phyloP scores from a whole-genome alignment of 768 basidiomycete genomes.

The Cubamyces sp. region DNA sequence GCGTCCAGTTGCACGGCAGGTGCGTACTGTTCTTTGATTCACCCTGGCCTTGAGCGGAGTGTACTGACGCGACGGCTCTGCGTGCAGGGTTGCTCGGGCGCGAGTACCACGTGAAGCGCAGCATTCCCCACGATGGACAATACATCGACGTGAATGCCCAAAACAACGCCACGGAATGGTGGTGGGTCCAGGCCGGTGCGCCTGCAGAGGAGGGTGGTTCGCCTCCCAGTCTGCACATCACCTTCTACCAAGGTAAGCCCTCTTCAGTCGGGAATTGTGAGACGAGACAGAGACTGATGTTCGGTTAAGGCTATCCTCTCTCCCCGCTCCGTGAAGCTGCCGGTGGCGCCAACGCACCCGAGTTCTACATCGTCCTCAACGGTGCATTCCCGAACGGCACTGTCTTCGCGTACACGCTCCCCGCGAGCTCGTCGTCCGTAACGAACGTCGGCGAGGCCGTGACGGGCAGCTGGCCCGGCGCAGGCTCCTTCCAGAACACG shows the following conservation, averaged over 20 bases:
- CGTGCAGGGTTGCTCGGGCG: neutral
- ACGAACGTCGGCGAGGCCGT: conserved; percentile 20
- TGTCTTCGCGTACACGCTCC: conserved; percentile 23
- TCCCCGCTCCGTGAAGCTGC: neutral
- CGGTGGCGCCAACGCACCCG: conserved; percentile 4
- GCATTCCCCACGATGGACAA: conserved; percentile 28
- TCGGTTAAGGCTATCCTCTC: conserved; percentile 13
- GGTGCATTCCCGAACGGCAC: conserved; percentile 30
- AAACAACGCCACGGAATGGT: conserved; percentile 32
- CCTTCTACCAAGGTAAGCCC: conserved; percentile 30
- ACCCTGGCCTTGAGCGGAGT: too few relatives aligned
- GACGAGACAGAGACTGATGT: neutral
- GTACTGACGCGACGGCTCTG: too few relatives aligned
- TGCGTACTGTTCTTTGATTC: neutral
- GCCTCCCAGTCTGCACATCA: conserved; percentile 29
- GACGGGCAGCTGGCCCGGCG: conserved; percentile 27
- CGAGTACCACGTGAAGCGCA: neutral
- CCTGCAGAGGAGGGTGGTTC: conserved; percentile 16
- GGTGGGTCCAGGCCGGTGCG: conserved; percentile 30
- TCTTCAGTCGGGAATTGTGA: too few relatives aligned
- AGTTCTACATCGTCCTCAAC: conserved; percentile 28
- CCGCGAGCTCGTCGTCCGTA: conserved; percentile 24
- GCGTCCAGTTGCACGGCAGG: neutral
- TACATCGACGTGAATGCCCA: conserved; percentile 25
- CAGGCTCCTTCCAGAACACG: conserved; percentile 25